These are phyloP conservation scores for Paraconiothyrium brasiliense DNA, from an alignment of 2,329 filamentous ascomycete species.

Conservation along the genomic window DNA sequence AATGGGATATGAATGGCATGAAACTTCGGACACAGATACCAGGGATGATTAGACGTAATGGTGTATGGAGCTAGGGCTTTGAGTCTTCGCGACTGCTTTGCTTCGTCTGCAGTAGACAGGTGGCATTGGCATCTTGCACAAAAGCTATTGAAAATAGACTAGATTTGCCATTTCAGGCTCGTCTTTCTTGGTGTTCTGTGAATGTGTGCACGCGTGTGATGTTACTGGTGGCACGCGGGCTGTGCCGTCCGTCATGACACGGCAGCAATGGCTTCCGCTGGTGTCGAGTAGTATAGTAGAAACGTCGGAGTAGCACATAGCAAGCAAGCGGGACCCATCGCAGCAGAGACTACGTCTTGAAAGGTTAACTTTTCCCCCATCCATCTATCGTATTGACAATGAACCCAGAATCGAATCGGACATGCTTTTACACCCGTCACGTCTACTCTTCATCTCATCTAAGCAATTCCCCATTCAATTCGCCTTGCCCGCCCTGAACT, in stretches of 20 bases:
- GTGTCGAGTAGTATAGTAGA: not conserved
- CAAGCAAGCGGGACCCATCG: not conserved
- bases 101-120: not conserved
- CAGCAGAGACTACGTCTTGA: not conserved
- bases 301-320: not conserved
- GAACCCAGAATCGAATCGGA: too few species aligned
- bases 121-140: not conserved
- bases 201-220: not conserved
- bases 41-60: slow-evolving; percentile 18
- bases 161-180: not conserved
- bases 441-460: not conserved
- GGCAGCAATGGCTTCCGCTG: not conserved
- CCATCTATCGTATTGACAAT: not conserved
- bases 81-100: slow-evolving; percentile 8
- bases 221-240: not conserved
- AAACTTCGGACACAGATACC: slow-evolving; percentile 24
- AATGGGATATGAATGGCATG: slow-evolving; percentile 12
- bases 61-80: slow-evolving; percentile 10
- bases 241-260: not conserved
- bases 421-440: not conserved
- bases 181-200: not conserved
- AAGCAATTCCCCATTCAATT: not conserved
- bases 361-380: not conserved
- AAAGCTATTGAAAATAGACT: slow-evolving; percentile 12
- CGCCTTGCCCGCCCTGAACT: slow-evolving; percentile 36